Evolutionary conservation across 2,329 filamentous ascomycete species (phyloP).

Genomic region (Aspergillus sp.): DNA sequence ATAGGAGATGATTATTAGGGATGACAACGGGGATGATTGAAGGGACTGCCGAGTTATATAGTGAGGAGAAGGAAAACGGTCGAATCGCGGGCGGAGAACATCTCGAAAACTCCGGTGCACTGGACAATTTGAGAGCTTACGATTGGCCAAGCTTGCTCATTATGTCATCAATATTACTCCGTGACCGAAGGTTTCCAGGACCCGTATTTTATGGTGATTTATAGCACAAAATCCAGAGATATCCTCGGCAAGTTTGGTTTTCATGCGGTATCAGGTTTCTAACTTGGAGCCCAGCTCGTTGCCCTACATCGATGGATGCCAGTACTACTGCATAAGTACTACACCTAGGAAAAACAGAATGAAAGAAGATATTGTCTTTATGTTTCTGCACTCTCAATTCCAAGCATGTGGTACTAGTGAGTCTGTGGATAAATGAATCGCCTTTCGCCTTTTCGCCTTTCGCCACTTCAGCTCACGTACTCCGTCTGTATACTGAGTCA

Average conservation of each 20-base stretch:
- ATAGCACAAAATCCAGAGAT: neutral
- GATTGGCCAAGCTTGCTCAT: constrained; percentile 18
- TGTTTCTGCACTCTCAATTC: neutral
- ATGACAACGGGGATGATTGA: neutral
- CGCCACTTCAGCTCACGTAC: neutral
- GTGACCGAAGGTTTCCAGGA: constrained; percentile 6
- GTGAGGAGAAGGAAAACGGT: constrained; percentile 26
- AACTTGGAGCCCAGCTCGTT: too few relatives aligned
- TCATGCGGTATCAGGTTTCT: neutral
- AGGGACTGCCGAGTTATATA: constrained; percentile 19
- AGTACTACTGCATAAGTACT: neutral
- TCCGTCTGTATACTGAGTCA: neutral
- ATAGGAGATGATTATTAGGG: constrained; percentile 27
- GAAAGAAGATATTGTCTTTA: neutral
- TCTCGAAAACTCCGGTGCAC: constrained; percentile 30
- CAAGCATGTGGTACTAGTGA: neutral
- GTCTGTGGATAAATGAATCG: neutral
- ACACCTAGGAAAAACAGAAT: neutral
- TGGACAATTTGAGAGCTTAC: constrained; percentile 4
- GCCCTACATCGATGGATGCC: too few relatives aligned
- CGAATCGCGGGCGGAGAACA: constrained; percentile 28
- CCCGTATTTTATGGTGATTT: constrained; percentile 2
- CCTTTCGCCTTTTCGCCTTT: neutral
- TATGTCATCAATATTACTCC: constrained; percentile 17
- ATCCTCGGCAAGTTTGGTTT: neutral